A percentile compares a stretch with the other conserved stretches of the same genome.
phyloP scores from a whole-genome alignment of 2,329 filamentous ascomycete species.

The Phaeosphaeria sp. region DNA sequence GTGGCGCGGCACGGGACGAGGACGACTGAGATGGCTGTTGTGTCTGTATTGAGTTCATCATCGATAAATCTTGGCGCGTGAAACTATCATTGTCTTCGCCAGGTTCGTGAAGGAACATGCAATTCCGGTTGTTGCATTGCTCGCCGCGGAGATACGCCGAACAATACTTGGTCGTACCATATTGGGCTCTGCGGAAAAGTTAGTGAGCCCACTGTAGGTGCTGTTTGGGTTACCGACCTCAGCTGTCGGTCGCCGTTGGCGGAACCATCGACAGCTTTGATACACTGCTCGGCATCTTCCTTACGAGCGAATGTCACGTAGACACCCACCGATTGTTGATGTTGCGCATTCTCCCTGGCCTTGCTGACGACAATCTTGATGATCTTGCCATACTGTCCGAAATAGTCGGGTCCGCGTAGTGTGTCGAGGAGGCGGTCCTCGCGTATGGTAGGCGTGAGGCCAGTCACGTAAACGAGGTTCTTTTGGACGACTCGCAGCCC shows the following conservation, averaged over 20 bases:
- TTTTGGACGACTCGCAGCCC: constrained; percentile 97
- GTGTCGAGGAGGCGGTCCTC: constrained; percentile 94
- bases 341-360: constrained; percentile 74
- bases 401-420: constrained; percentile 88
- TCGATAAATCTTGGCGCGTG: constrained; percentile 90
- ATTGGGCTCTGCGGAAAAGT: constrained; percentile 63
- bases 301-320: constrained; percentile 98
- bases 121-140: constrained; percentile 91
- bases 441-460: constrained; percentile 86
- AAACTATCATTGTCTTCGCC: constrained; percentile 99
- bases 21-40: constrained; percentile 71
- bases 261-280: constrained; percentile 89
- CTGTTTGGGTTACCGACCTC: constrained; percentile 60
- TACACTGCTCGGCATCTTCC: constrained; percentile 87
- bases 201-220: constrained; percentile 19
- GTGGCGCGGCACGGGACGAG: constrained; percentile 59
- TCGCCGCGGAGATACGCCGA: constrained; percentile 96
- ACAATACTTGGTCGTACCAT: constrained; percentile 97
- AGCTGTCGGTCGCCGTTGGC: constrained; percentile 87
- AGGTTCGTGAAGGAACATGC: constrained; percentile 97
- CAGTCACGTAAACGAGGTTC: constrained; percentile 97
- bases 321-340: constrained; percentile 87
- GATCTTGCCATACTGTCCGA: constrained; percentile 97
- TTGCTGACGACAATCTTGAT: constrained; percentile 99
- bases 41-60: constrained; percentile 87